Evolutionary conservation across 2,329 filamentous ascomycete genomes (phyloP).

Genomic region (Decorospora gaudefroyi): DNA sequence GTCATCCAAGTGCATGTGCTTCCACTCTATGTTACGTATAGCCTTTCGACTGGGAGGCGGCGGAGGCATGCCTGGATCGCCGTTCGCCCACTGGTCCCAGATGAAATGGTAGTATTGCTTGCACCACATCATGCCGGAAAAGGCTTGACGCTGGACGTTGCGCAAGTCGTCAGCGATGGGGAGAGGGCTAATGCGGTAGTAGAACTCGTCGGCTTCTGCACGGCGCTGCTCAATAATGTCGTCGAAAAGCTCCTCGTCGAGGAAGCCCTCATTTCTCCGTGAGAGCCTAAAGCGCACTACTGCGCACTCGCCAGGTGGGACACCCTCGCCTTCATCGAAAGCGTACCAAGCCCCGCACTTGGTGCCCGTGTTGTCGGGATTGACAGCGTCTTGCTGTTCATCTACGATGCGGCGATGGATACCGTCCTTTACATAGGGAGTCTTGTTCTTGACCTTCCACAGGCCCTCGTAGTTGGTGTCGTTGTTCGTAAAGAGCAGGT

Average conservation of each 20-base stretch:
- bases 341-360: constrained; percentile 91
- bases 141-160: constrained; percentile 92
- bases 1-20: constrained; percentile 91
- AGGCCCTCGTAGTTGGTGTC: constrained; percentile 83
- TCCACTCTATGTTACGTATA: constrained; percentile 88
- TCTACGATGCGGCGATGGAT: constrained; percentile 89
- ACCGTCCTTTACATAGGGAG: constrained; percentile 89
- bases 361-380: constrained; percentile 78
- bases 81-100: constrained; percentile 97
- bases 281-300: constrained; percentile 92
- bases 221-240: constrained; percentile 83
- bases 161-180: constrained; percentile 92
- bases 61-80: constrained; percentile 84
- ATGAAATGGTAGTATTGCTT: constrained; percentile 97
- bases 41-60: constrained; percentile 79
- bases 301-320: constrained; percentile 87
- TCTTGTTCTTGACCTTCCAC: constrained; percentile 74
- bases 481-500: constrained; percentile 91
- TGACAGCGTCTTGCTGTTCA: constrained; percentile 77
- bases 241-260: constrained; percentile 93
- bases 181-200: constrained; percentile 87
- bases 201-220: constrained; percentile 95
- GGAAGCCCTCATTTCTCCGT: constrained; percentile 71
- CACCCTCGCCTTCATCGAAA: constrained; percentile 87
- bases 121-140: constrained; percentile 97